phyloP scores from a whole-genome alignment of 441 rosid genomes.

The Gossypium schwendimanii region DNA sequence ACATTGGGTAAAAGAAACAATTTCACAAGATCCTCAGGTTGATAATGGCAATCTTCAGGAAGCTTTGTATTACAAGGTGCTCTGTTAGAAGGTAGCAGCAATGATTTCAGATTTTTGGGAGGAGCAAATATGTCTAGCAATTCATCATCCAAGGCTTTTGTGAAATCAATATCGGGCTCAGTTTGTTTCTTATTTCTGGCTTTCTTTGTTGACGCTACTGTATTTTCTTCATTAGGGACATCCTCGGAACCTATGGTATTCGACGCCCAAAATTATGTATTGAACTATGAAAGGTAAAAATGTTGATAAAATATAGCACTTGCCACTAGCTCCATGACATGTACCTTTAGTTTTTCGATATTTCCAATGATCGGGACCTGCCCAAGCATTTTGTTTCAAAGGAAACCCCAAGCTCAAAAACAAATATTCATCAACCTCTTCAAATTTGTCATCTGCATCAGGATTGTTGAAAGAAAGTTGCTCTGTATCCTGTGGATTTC shows the following conservation, averaged over 20 bases:
- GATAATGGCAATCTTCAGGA: slow-evolving; percentile 96
- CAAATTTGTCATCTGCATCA: slow-evolving; percentile 45
- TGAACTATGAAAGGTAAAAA: slow-evolving; percentile 15
- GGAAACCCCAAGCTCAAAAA: slow-evolving; percentile 57
- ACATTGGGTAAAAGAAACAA: slow-evolving; percentile 73
- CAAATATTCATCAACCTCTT: slow-evolving; percentile 52
- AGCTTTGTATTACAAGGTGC: slow-evolving; percentile 52
- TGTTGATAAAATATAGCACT: not conserved
- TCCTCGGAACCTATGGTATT: slow-evolving; percentile 36
- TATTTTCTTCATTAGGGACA: slow-evolving; percentile 37
- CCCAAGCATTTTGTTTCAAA: slow-evolving; percentile 84
- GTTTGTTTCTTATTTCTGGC: slow-evolving; percentile 51
- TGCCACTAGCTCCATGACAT: not conserved
- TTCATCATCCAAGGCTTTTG: slow-evolving; percentile 60
- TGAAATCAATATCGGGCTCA: slow-evolving; percentile 65
- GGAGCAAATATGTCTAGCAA: slow-evolving; percentile 57
- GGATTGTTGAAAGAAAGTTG: slow-evolving; percentile 30
- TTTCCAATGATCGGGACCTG: slow-evolving; percentile 98
- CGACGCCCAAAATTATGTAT: slow-evolving; percentile 12
- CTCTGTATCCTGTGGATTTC: slow-evolving; percentile 44
- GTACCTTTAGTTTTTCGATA: slow-evolving; percentile 66
- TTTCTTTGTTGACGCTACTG: slow-evolving; percentile 42
- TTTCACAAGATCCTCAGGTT: slow-evolving; percentile 83
- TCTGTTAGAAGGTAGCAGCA: slow-evolving; percentile 67
- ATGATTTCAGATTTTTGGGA: slow-evolving; percentile 70